Conservation (phyloP, 139 green algal genomes). For the Closterium sp. region DNA sequence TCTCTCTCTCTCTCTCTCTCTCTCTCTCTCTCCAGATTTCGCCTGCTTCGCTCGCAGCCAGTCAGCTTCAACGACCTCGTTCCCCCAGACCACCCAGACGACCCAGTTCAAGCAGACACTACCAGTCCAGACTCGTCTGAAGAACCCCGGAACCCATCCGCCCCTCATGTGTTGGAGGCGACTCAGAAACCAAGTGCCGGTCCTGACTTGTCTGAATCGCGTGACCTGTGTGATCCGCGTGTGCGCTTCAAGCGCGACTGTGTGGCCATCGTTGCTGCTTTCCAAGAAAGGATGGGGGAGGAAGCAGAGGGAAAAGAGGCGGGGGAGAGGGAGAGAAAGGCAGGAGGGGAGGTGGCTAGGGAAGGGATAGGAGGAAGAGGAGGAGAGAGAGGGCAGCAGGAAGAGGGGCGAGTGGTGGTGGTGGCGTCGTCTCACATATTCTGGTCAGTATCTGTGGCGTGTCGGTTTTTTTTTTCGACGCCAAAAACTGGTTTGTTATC, state of each 20-base stretch:
- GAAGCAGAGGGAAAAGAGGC: too few relatives aligned
- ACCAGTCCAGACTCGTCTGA: not conserved
- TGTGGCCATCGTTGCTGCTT: conserved; percentile 31
- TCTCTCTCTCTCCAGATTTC: not conserved
- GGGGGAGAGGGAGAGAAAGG: not conserved
- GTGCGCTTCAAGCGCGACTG: conserved; percentile 38
- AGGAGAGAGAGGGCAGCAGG: not conserved
- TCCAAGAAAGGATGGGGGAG: not conserved
- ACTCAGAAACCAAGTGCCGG: too few relatives aligned
- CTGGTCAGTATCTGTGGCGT: too few relatives aligned
- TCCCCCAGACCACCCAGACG: not conserved
- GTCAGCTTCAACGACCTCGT: not conserved
- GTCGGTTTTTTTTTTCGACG: too few relatives aligned
- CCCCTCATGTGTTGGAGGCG: too few relatives aligned
- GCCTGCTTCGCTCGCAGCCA: not conserved
- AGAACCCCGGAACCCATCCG: not conserved
- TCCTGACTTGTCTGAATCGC: not conserved
- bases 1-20: too few relatives aligned
- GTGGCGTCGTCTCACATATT: not conserved
- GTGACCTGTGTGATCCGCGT: not conserved
- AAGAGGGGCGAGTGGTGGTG: not conserved
- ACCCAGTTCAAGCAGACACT: not conserved
- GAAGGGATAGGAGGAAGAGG: not conserved
- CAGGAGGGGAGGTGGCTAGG: not conserved
- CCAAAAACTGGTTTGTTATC: too few relatives aligned